Evolutionary conservation across 495 filamentous ascomycete genomes (phyloP).

Genomic region (Aspergillus campestris): DNA sequence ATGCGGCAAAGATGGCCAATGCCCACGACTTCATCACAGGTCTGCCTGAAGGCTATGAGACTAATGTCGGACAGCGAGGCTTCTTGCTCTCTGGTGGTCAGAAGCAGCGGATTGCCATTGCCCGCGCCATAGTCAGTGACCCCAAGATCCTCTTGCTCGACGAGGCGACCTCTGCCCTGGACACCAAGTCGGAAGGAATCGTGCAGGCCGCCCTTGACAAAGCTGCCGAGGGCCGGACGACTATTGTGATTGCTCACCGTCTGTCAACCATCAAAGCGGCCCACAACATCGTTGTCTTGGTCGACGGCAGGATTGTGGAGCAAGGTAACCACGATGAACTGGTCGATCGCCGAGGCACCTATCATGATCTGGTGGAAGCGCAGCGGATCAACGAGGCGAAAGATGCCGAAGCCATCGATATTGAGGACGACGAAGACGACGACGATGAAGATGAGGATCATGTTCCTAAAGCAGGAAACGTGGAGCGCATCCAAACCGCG

Average conservation of each 20-base stretch:
- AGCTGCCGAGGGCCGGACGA: conserved; percentile 83
- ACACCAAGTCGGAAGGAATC: conserved; percentile 90
- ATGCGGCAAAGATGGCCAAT: conserved; percentile 85
- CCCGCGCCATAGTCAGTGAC: conserved; percentile 83
- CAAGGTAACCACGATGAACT: conserved; percentile 75
- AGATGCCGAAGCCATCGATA: conserved; percentile 37
- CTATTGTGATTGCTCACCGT: conserved; percentile 92
- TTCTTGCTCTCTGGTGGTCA: conserved; percentile 90
- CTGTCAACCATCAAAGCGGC: conserved; percentile 89
- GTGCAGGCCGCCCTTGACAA: conserved; percentile 89
- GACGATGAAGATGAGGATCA: conserved; percentile 14
- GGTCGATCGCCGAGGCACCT: conserved; percentile 50
- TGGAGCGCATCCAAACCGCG: conserved; percentile 23
- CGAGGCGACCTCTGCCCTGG: conserved; percentile 90
- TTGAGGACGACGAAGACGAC: conserved; percentile 23
- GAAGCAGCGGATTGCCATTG: conserved; percentile 88
- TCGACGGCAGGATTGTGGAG: conserved; percentile 76
- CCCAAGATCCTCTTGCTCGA: conserved; percentile 94
- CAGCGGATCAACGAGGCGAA: conserved; percentile 66
- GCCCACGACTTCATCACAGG: conserved; percentile 81
- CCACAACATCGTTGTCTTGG: conserved; percentile 93
- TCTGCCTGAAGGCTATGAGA: conserved; percentile 88
- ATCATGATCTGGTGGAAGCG: conserved; percentile 70
- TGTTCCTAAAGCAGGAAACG: background rate
- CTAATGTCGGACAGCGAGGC: conserved; percentile 90